Conservation (phyloP, 2,329 filamentous ascomycete genomes). For the Microthyrium microscopicum region DNA sequence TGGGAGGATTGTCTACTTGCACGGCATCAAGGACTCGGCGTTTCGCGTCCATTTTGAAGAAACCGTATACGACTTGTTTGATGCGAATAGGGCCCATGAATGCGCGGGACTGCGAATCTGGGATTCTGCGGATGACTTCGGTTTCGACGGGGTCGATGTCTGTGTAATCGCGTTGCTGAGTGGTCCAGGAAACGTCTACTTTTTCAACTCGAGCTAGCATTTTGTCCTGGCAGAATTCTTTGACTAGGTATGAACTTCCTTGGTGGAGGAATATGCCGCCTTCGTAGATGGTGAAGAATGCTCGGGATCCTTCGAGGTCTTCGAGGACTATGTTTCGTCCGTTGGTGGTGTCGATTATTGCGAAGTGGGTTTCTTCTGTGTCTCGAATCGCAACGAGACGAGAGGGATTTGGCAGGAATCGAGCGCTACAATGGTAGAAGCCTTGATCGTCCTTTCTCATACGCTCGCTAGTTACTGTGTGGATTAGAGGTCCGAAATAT, state of each 20-base stretch:
- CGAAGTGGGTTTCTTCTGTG: conserved; percentile 81
- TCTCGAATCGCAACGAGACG: conserved; percentile 77
- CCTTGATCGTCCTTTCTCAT: conserved; percentile 58
- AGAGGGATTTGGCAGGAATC: conserved; percentile 73
- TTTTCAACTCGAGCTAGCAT: conserved; percentile 75
- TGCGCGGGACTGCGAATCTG: conserved; percentile 46
- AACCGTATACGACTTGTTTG: conserved; percentile 79
- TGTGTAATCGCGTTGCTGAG: conserved; percentile 79
- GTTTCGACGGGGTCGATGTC: conserved; percentile 90
- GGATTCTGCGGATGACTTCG: conserved; percentile 64
- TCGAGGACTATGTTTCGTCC: conserved; percentile 74
- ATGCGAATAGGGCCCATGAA: conserved; percentile 81
- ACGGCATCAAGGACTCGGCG: conserved; percentile 80
- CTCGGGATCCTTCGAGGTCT: conserved; percentile 89
- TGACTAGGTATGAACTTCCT: conserved; percentile 80
- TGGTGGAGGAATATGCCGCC: conserved; percentile 95
- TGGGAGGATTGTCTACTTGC: conserved; percentile 81
- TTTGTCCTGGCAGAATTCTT: conserved; percentile 67
- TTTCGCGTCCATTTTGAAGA: conserved; percentile 88
- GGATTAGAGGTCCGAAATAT: conserved; percentile 66
- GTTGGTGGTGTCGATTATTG: conserved; percentile 76
- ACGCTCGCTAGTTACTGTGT: conserved; percentile 54
- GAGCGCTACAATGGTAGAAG: conserved; percentile 78
- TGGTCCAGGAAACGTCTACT: conserved; percentile 90
- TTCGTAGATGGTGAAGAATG: conserved; percentile 90